These are phyloP conservation scores for Luzula sylvatica DNA, from an alignment of 176 grass and related monocot genomes.

Conservation along the genomic window DNA sequence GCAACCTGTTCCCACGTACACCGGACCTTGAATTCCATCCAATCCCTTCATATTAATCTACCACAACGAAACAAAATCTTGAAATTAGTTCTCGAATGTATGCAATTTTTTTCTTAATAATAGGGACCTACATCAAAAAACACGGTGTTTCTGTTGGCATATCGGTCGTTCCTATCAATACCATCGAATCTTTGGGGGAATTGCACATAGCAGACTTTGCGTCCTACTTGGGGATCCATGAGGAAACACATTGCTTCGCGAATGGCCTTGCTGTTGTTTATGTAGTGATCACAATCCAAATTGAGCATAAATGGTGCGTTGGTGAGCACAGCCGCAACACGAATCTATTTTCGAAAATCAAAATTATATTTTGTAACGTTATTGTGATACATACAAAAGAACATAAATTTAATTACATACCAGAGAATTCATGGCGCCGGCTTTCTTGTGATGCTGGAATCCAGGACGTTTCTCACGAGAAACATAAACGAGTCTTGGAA, in stretches of 20 bases:
- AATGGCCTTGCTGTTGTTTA: conserved; percentile 98
- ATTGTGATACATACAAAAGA: neutral
- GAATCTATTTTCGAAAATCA: conserved; percentile 35
- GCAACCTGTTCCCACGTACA: conserved; percentile 90
- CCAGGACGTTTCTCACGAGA: conserved; percentile 97
- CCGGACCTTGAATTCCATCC: conserved; percentile 91
- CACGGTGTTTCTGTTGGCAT: conserved; percentile 94
- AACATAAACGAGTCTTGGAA: conserved; percentile 88
- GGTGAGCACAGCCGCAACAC: conserved; percentile 92
- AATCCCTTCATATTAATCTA: conserved; percentile 99
- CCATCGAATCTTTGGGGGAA: conserved; percentile 99
- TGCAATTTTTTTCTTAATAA: neutral
- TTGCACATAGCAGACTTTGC: conserved; percentile 85
- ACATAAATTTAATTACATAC: conserved; percentile 20
- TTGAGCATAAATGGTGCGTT: conserved; percentile 98
- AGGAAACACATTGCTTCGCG: conserved; percentile 96
- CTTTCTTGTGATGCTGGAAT: conserved; percentile 99
- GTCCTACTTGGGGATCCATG: conserved; percentile 89
- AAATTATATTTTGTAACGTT: neutral
- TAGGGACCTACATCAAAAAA: conserved; percentile 76
- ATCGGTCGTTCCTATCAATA: conserved; percentile 80
- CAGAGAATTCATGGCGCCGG: conserved; percentile 96
- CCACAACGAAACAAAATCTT: neutral
- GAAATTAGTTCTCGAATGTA: neutral
- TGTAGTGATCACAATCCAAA: conserved; percentile 95